A percentile compares a stretch with the other conserved stretches of the same genome.
phyloP scores from a whole-genome alignment of 306 rosid species.

The Acacia melanoxylon region DNA sequence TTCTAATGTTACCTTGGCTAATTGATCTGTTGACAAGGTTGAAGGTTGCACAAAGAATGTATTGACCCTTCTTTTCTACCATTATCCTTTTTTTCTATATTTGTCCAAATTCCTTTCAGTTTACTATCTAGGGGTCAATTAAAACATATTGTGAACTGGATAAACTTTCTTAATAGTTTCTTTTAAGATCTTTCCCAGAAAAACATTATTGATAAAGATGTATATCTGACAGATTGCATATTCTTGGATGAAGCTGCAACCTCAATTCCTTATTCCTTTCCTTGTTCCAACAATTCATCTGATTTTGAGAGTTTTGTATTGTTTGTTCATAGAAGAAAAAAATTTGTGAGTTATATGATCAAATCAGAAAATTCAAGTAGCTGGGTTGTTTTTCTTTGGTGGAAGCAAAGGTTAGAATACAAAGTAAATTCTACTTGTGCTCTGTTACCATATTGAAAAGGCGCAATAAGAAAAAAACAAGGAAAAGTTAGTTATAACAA shows the following conservation, averaged over 20 bases:
- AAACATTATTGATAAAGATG: not conserved
- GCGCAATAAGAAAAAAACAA: not conserved
- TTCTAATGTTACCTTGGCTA: not conserved
- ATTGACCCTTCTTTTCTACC: not conserved
- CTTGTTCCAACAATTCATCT: not conserved
- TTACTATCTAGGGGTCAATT: not conserved
- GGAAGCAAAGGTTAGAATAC: not conserved
- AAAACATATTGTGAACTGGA: not conserved
- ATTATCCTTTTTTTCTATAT: not conserved
- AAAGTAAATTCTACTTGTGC: not conserved
- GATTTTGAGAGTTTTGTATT: not conserved
- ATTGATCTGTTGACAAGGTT: not conserved
- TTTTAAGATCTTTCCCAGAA: not conserved
- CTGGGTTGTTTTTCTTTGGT: not conserved
- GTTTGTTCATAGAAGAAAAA: not conserved
- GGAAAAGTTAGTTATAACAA: not conserved
- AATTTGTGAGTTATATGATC: not conserved
- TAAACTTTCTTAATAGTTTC: not conserved
- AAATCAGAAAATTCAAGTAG: not conserved
- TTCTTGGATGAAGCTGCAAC: not conserved
- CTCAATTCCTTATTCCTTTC: not conserved
- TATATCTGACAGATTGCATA: not conserved
- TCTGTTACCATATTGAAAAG: not conserved
- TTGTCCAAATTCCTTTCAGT: not conserved
- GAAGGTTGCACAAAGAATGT: not conserved